These are phyloP conservation scores for Nannizziopsis arthrosporioides DNA, from an alignment of 2,329 filamentous ascomycete genomes.

Conservation along the genomic window DNA sequence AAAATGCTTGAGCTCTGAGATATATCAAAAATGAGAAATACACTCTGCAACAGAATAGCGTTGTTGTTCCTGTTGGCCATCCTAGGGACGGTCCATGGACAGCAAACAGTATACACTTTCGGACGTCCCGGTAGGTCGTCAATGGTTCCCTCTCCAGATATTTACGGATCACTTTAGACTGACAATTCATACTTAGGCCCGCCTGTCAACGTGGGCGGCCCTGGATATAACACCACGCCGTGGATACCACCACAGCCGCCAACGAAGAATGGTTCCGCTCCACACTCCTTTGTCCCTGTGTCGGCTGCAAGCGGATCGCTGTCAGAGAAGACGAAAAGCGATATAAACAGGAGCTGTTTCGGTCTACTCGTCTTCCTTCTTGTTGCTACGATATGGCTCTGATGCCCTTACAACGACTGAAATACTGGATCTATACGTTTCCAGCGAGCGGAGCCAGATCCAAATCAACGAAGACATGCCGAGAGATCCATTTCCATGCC, in stretches of 20 bases:
- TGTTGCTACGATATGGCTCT: conserved; percentile 8
- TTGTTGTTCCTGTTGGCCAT: no score
- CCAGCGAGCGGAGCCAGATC: not conserved
- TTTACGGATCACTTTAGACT: no score
- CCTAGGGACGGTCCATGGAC: no score
- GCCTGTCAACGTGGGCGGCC: no score
- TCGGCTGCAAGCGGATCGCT: not conserved
- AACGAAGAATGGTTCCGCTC: not conserved
- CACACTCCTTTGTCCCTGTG: not conserved
- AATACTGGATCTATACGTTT: not conserved
- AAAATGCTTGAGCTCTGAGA: no score
- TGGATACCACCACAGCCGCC: not conserved
- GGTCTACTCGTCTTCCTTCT: conserved; percentile 5
- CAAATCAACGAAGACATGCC: not conserved
- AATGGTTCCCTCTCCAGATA: no score
- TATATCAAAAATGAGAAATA: no score
- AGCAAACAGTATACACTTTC: no score
- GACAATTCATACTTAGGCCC: no score
- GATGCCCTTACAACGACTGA: not conserved
- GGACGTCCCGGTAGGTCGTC: no score
- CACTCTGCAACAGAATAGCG: no score
- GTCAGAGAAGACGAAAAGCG: conserved; percentile 5
- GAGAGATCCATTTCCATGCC: not conserved
- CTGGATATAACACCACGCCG: not conserved
- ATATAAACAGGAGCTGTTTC: conserved; percentile 6